These are phyloP conservation scores for Drosera spatulata DNA, from an alignment of 179 eudicot genomes.

Conservation along the genomic window DNA sequence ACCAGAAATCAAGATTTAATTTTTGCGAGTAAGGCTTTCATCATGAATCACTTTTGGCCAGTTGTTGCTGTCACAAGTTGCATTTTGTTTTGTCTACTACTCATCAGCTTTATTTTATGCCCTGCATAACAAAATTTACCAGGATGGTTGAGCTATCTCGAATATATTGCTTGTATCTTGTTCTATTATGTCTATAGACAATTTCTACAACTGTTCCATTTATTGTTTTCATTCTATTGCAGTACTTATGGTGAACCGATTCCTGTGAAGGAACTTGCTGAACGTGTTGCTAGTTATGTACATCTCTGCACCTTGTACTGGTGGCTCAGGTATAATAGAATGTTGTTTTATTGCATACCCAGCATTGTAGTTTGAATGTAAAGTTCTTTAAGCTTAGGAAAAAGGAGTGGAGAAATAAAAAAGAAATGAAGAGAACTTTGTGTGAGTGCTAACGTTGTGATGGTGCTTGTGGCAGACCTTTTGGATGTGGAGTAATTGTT, in stretches of 20 bases:
- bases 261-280: constrained; percentile 89
- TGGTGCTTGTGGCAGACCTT: constrained; percentile 43
- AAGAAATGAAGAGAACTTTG: background rate
- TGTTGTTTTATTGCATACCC: no score
- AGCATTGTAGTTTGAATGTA: background rate
- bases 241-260: constrained; percentile 84
- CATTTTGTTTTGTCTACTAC: no score
- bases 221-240: constrained; percentile 10
- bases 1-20: no score
- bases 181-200: background rate
- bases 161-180: no score
- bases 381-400: background rate
- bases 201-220: background rate
- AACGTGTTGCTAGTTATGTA: constrained; percentile 95
- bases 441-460: background rate
- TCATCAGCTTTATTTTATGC: no score
- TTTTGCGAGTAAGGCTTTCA: no score
- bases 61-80: no score
- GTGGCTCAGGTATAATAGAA: constrained; percentile 82
- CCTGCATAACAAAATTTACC: no score
- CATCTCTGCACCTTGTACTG: constrained; percentile 93
- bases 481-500: constrained; percentile 86
- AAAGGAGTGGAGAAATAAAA: no score
- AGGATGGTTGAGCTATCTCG: no score
- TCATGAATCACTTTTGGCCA: no score